Conservation (phyloP, 352 stramenopile genomes). For the Lagenidium giganteum region DNA sequence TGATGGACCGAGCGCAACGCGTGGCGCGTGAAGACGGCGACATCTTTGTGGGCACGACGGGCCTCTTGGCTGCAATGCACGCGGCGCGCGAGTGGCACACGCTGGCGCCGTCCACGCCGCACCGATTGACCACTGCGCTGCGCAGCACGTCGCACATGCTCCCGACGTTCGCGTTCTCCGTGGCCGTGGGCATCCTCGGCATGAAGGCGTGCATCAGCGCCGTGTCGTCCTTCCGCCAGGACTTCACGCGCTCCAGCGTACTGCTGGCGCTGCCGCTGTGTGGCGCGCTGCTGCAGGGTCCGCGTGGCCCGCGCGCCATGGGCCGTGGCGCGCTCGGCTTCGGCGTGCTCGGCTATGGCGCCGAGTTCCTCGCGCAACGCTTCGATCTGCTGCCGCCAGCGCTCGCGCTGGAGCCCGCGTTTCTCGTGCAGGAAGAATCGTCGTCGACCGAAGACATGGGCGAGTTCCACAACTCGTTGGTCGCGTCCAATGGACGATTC, state of each 20-base stretch:
- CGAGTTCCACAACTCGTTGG: too few species aligned
- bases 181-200: constrained; percentile 38
- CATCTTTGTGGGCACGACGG: constrained; percentile 25
- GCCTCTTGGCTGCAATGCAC: constrained; percentile 22
- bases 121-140: constrained; percentile 25
- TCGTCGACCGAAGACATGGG: too few species aligned
- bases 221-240: constrained; percentile 39
- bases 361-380: constrained; percentile 26
- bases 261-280: constrained; percentile 46
- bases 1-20: too few species aligned
- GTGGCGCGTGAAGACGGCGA: constrained; percentile 43
- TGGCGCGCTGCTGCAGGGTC: constrained; percentile 33
- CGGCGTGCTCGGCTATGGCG: constrained; percentile 27
- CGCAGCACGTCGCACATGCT: constrained; percentile 28
- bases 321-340: constrained; percentile 29
- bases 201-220: constrained; percentile 49
- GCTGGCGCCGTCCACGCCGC: not conserved
- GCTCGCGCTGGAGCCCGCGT: too few species aligned
- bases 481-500: too few species aligned
- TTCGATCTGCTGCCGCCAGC: too few species aligned
- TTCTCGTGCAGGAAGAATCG: too few species aligned
- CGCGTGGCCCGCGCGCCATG: constrained; percentile 34
- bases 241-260: constrained; percentile 52
- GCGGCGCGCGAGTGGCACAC: constrained; percentile 25
- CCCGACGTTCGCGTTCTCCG: constrained; percentile 29